phyloP scores from a whole-genome alignment of 176 grass and related monocot species.

The Bonia amplexicaulis region DNA sequence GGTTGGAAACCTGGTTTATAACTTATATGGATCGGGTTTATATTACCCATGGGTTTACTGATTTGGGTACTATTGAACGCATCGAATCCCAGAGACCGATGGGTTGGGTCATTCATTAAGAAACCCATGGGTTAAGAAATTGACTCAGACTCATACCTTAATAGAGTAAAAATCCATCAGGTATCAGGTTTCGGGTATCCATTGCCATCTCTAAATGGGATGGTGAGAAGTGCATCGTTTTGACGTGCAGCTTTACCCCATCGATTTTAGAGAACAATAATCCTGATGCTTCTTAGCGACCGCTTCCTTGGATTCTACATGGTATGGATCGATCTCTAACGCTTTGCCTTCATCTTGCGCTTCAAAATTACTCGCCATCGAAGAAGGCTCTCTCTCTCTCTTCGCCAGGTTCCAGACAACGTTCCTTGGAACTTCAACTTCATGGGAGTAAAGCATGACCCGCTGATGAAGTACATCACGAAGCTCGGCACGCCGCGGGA shows the following conservation, averaged over 20 bases:
- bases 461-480: constrained; percentile 72
- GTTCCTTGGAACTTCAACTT: constrained; percentile 97
- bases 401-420: constrained; percentile 71
- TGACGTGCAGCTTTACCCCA: constrained; percentile 96
- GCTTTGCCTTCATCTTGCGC: not conserved
- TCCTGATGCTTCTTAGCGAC: constrained; percentile 98
- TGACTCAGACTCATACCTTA: too few species aligned
- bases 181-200: too few species aligned
- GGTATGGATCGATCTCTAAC: constrained; percentile 35
- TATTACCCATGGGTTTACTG: too few species aligned
- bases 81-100: too few species aligned
- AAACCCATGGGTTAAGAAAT: too few species aligned
- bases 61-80: too few species aligned
- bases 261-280: too few species aligned
- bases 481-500: constrained; percentile 81
- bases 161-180: too few species aligned
- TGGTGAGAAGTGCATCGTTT: constrained; percentile 95
- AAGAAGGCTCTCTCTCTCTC: not conserved
- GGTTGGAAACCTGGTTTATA: too few species aligned
- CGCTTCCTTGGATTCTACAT: constrained; percentile 99
- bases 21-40: too few species aligned
- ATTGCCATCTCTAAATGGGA: too few species aligned
- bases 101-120: too few species aligned
- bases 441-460: constrained; percentile 97
- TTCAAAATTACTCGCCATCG: not conserved